Evolutionary conservation across 2,329 filamentous ascomycete species (phyloP), one percentile per base, ranked within the genome.

Genomic region (Pseudocercospora fijiensis): DNA sequence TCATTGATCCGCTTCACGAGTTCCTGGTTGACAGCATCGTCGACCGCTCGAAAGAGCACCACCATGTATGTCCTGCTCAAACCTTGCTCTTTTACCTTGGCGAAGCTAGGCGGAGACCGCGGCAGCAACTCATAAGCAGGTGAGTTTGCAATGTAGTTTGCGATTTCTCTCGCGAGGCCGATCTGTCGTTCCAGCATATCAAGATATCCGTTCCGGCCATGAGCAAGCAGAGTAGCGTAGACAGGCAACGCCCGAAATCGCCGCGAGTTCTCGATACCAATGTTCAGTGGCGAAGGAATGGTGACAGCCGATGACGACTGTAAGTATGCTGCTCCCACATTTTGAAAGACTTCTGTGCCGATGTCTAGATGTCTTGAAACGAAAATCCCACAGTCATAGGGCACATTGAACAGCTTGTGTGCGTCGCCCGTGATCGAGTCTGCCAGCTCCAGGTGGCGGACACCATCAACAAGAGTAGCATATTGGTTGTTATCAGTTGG

Each of bases 331-430:
- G 94, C 93, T 74, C 93, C 93, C 30, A 91, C 86, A 77, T 97
- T 97, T 64, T 85, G 83, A 77, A 94, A 96, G 9, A 92, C 88
- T 4, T 84, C 78, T 28, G 82, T 80, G 0, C 89, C 84, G 11
- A 86, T 79, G 2, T 78, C 71, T 7, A 84, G 78, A 66, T 90
- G 85, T 18, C 87, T 86, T 58, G 88, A 91, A 70, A 96, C 85
- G 82, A 96, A 96, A 77, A 97, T 89, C 49, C 93, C 94, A 71
- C 89, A 93, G 76, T 97, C 94, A 72, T 97, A 97, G 0, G 94
- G 93, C 52, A 96, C 92, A 70, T 97, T 97, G 65, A 98, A 84
- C n/a, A 96, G 79, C 74, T 97, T 97, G 77, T 98, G 94, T 0
- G 85, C 90, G 72, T 97, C 93, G 2, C 90, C 88, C 0, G 91